Percentiles rank a stretch among this genome's conserved stretches.
Conservation (phyloP, 1,284 basidiomycete species). For the Coniophora puteana region DNA sequence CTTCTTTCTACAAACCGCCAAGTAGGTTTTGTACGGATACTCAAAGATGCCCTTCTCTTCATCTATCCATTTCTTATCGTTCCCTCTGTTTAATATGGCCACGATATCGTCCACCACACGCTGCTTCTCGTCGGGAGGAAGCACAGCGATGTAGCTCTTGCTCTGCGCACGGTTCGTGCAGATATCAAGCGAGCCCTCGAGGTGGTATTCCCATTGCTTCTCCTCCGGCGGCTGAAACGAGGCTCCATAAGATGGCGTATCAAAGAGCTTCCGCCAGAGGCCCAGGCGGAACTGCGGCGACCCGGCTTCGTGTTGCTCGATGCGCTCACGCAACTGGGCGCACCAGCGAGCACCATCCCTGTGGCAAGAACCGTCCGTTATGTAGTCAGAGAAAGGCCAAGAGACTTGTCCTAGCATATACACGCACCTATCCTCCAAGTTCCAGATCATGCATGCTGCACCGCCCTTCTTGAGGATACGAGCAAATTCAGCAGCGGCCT, state of each 20-base stretch:
- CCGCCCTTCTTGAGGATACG: slow-evolving; percentile 70
- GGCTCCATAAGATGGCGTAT: slow-evolving; percentile 48
- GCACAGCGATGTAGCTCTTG: slow-evolving; percentile 71
- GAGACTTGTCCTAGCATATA: background rate
- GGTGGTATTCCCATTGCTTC: slow-evolving; percentile 43
- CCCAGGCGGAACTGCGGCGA: slow-evolving; percentile 72
- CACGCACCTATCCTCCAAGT: slow-evolving; percentile 67
- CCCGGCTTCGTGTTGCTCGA: slow-evolving; percentile 61
- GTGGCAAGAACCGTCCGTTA: slow-evolving; percentile 3
- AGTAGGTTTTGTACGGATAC: slow-evolving; percentile 51
- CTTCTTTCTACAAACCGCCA: slow-evolving; percentile 41
- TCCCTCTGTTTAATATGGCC: slow-evolving; percentile 43
- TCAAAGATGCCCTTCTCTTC: slow-evolving; percentile 44
- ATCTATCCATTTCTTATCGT: slow-evolving; percentile 45
- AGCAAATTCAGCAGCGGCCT: slow-evolving; percentile 62
- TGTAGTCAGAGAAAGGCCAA: background rate
- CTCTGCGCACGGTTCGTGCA: slow-evolving; percentile 60
- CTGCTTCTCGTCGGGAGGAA: slow-evolving; percentile 49
- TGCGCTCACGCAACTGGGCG: slow-evolving; percentile 58
- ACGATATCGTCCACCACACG: slow-evolving; percentile 45
- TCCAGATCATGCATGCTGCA: slow-evolving; percentile 70
- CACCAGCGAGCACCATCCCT: slow-evolving; percentile 68
- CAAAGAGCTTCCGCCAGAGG: slow-evolving; percentile 65
- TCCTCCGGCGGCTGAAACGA: slow-evolving; percentile 55
- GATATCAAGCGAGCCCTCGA: slow-evolving; percentile 46